Conservation (phyloP, 2,329 filamentous ascomycete species). For the Ceratocystiopsis sp. region DNA sequence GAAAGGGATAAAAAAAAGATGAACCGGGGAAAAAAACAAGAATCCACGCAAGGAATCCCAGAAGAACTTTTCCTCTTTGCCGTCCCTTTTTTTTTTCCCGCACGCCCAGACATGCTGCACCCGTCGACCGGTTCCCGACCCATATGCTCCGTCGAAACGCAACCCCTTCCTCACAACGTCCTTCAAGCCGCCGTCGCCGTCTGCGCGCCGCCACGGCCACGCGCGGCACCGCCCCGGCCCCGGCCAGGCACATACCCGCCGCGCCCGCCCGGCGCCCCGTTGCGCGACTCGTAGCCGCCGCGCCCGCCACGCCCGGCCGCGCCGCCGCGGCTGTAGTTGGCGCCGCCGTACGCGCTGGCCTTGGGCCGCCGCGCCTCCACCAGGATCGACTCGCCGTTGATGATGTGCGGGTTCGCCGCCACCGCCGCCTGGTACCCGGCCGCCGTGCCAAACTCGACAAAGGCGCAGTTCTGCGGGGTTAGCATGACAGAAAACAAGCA, state of each 20-base stretch:
- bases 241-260: slow-evolving; percentile 49
- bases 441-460: slow-evolving; percentile 75
- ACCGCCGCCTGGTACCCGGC: slow-evolving; percentile 73
- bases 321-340: slow-evolving; percentile 47
- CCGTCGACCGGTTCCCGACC: no score
- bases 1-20: no score
- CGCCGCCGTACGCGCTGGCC: slow-evolving; percentile 50
- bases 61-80: no score
- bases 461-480: slow-evolving; percentile 98
- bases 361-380: slow-evolving; percentile 83
- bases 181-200: no score
- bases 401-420: slow-evolving; percentile 66
- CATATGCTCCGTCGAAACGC: no score
- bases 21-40: no score
- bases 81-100: no score
- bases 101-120: no score
- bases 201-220: slow-evolving; percentile 44
- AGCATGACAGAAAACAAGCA: no score
- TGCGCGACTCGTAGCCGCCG: slow-evolving; percentile 41
- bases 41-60: no score
- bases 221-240: slow-evolving; percentile 47
- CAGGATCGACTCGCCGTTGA: slow-evolving; percentile 66
- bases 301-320: slow-evolving; percentile 46
- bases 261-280: slow-evolving; percentile 42
- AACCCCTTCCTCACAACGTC: no score